Evolutionary conservation across 345 rosid genomes (phyloP), one percentile per base, ranked within the genome.

Genomic region (Jatropha curcas): DNA sequence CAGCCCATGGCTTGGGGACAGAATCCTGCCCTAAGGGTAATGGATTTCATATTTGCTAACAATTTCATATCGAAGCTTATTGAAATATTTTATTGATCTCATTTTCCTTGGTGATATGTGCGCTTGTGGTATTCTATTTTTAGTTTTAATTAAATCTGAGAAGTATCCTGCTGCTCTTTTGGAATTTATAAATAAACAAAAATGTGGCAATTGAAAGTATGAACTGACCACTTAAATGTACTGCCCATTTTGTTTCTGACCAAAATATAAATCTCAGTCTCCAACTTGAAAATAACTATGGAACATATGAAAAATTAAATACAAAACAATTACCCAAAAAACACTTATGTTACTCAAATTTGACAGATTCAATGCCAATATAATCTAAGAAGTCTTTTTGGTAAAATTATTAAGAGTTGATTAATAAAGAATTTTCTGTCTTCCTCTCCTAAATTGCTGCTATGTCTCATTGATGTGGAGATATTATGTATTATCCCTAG

Each of bases 1-100:
- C 98, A 70, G 98, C 97, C 56, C 56, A 89, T 93, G 98, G 97
- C 96, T 59, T 93, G 98, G 98, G 98, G 98, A 93, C 92, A 53
- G 88, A 90, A 76, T 88, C 98, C 74, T 93, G 98, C 81, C 98
- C 98, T 5, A 93, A 89, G 97, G 98, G 98, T 93, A 85, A 31
- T 74, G 20, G 20, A 30, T 77, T 70, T 70, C 31, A 20, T 17
- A 48, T n/a, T 39, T 41, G 43, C 25, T 55, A 4, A n/a, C 12
- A 7, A 37, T 61, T 20, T 50, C 45, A n/a, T n/a, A n/a, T n/a
- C 17, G 20, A 28, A 25, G 9, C 16, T 33, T 24, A 56, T 31
- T 16, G 12, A 56, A 45, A n/a, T 11, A 13, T 16, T 4, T 17
- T 12, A 63, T 11, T 45, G 20, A 9, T 62, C 39, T 33, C 17